Evolutionary conservation across 345 rosid species (phyloP).

Genomic region (Salix arbutifolia): DNA sequence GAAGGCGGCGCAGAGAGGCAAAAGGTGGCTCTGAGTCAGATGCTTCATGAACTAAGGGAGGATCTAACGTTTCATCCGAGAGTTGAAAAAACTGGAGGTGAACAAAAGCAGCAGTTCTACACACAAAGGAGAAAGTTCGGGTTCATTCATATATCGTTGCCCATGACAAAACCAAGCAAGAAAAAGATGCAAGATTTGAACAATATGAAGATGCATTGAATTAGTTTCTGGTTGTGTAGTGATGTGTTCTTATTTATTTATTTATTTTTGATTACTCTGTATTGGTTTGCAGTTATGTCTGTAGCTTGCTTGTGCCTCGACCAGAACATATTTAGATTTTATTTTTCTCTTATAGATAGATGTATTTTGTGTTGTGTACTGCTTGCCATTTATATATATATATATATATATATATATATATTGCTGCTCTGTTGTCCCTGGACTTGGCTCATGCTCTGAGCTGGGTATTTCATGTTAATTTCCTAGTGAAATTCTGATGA

Average conservation of each 20-base stretch:
- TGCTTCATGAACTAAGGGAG: constrained; percentile 78
- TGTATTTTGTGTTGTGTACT: background rate
- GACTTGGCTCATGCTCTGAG: no score
- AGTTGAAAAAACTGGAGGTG: constrained; percentile 37
- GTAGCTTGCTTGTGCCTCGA: background rate
- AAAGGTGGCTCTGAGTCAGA: constrained; percentile 74
- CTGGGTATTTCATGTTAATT: no score
- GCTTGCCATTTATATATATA: no score
- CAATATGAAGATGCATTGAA: constrained; percentile 14
- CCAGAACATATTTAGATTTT: background rate
- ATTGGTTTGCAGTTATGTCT: background rate
- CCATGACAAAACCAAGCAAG: constrained; percentile 66
- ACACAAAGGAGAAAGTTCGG: constrained; percentile 78
- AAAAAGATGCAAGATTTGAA: constrained; percentile 46
- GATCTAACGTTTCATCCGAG: constrained; percentile 47
- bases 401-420: background rate
- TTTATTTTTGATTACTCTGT: background rate
- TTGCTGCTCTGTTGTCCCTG: no score
- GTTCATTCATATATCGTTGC: constrained; percentile 78
- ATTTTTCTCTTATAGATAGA: background rate
- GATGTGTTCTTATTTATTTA: background rate
- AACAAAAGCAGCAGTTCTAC: constrained; percentile 52
- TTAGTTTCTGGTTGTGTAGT: background rate
- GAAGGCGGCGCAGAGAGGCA: constrained; percentile 45
- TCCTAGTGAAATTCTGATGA: no score